phyloP scores from a whole-genome alignment of 1,284 basidiomycete genomes.

The Peniophora sp. region DNA sequence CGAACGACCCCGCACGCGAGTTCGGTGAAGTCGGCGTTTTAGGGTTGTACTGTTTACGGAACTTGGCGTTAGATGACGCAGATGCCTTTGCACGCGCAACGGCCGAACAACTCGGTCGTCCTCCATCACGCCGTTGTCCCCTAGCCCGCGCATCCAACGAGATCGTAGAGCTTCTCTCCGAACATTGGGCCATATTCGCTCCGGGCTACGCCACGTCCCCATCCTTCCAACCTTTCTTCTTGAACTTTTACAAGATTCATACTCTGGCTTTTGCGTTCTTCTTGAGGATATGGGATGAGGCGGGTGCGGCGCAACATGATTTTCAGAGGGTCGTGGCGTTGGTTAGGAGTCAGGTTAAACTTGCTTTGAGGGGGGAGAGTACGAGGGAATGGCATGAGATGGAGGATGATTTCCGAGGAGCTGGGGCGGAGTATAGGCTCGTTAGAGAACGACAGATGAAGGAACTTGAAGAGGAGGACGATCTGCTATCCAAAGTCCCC shows the following conservation, averaged over 20 bases:
- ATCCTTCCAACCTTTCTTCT: slow-evolving; percentile 84
- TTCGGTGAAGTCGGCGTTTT: slow-evolving; percentile 82
- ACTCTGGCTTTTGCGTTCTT: slow-evolving; percentile 83
- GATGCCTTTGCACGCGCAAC: slow-evolving; percentile 84
- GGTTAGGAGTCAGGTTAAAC: slow-evolving; percentile 81
- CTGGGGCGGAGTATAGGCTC: slow-evolving; percentile 80
- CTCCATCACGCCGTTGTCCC: slow-evolving; percentile 75
- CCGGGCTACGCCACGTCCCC: slow-evolving; percentile 78
- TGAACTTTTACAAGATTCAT: slow-evolving; percentile 84
- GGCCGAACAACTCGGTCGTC: slow-evolving; percentile 78
- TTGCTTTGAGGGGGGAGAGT: slow-evolving; percentile 72
- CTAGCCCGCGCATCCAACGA: slow-evolving; percentile 83
- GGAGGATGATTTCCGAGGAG: slow-evolving; percentile 78
- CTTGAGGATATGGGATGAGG: slow-evolving; percentile 92
- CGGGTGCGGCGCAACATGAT: slow-evolving; percentile 73
- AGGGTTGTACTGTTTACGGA: slow-evolving; percentile 79
- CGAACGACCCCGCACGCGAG: slow-evolving; percentile 75
- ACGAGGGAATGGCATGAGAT: slow-evolving; percentile 79
- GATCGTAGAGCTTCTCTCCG: slow-evolving; percentile 81
- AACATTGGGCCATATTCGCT: slow-evolving; percentile 79
- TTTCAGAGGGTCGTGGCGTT: slow-evolving; percentile 79
- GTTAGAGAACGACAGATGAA: slow-evolving; percentile 92
- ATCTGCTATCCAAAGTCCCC: slow-evolving; percentile 77
- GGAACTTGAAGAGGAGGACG: slow-evolving; percentile 88
- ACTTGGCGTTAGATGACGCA: slow-evolving; percentile 65